A percentile compares a stretch with the other conserved stretches of the same genome.
Evolutionary conservation across 441 rosid genomes (phyloP).

Genomic region (Arabidopsis lyrata): DNA sequence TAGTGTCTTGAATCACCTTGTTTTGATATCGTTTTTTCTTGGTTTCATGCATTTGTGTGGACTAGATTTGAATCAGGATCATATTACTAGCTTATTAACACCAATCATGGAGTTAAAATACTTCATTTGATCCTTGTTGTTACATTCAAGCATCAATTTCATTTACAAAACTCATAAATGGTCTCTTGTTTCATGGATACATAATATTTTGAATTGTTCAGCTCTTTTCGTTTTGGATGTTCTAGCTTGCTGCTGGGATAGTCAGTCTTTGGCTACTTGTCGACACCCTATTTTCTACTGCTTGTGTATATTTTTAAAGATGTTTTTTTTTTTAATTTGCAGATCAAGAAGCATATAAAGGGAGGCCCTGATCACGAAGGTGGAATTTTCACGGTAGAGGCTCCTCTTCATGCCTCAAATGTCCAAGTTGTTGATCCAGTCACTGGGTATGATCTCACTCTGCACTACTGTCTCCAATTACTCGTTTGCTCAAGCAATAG

Average conservation of each 20-base stretch:
- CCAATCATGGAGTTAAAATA: neutral
- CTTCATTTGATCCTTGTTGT: conserved; percentile 3
- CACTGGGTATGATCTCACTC: conserved; percentile 64
- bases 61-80: neutral
- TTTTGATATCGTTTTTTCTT: too few species aligned
- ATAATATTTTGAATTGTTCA: neutral
- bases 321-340: conserved; percentile 14
- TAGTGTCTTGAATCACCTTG: too few species aligned
- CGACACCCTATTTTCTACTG: neutral
- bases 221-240: conserved; percentile 3
- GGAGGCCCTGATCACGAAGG: conserved; percentile 92
- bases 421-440: conserved; percentile 94
- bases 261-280: neutral
- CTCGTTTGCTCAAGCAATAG: conserved; percentile 1
- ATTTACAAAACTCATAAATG: too few species aligned
- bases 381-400: conserved; percentile 93
- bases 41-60: too few species aligned
- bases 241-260: neutral
- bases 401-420: conserved; percentile 93
- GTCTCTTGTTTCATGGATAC: too few species aligned
- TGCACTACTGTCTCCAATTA: neutral
- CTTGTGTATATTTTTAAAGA: neutral
- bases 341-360: conserved; percentile 96
- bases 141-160: neutral
- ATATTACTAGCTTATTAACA: neutral